Percentiles rank a stretch among this genome's conserved stretches.
phyloP scores from a whole-genome alignment of 2,329 filamentous ascomycete genomes.

The Aspergillus spinulosporus region DNA sequence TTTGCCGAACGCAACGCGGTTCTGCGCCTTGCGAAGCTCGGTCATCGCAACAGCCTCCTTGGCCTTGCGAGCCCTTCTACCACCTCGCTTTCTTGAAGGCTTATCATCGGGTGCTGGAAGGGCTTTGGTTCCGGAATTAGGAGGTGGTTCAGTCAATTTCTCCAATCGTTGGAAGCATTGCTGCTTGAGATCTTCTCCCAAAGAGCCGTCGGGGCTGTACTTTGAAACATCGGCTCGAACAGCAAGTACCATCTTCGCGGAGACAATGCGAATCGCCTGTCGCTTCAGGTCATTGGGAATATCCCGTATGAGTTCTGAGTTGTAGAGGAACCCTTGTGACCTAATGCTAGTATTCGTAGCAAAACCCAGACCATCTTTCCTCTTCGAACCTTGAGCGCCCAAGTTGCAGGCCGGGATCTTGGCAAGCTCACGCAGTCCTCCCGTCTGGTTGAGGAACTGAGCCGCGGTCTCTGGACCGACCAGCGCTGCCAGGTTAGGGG shows the following conservation, averaged over 20 bases:
- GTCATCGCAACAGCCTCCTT: constrained; percentile 98
- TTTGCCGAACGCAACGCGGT: constrained; percentile 92
- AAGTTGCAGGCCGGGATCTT: constrained; percentile 95
- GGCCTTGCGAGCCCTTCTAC: constrained; percentile 82
- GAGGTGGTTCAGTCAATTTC: constrained; percentile 87
- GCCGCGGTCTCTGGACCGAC: constrained; percentile 92
- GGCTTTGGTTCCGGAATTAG: constrained; percentile 83
- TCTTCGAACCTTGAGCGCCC: constrained; percentile 85
- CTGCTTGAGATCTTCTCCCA: constrained; percentile 77
- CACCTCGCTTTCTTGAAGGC: constrained; percentile 86
- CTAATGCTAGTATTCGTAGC: constrained; percentile 90
- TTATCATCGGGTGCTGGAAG: constrained; percentile 95
- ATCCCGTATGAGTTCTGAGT: constrained; percentile 82
- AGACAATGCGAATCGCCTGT: constrained; percentile 92
- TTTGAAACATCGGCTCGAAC: constrained; percentile 87
- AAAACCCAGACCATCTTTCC: constrained; percentile 75
- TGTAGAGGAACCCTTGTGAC: constrained; percentile 90
- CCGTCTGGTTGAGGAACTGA: constrained; percentile 92
- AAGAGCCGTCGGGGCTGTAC: constrained; percentile 75
- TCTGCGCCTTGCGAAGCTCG: constrained; percentile 91
- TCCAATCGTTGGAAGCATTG: constrained; percentile 83
- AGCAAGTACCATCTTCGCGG: constrained; percentile 93
- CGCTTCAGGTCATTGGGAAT: constrained; percentile 85
- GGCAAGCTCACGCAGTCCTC: constrained; percentile 81
- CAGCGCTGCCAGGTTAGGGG: constrained; percentile 86